These are phyloP conservation scores for Amylostereum areolatum DNA, from an alignment of 1,284 basidiomycete genomes.

Conservation along the genomic window DNA sequence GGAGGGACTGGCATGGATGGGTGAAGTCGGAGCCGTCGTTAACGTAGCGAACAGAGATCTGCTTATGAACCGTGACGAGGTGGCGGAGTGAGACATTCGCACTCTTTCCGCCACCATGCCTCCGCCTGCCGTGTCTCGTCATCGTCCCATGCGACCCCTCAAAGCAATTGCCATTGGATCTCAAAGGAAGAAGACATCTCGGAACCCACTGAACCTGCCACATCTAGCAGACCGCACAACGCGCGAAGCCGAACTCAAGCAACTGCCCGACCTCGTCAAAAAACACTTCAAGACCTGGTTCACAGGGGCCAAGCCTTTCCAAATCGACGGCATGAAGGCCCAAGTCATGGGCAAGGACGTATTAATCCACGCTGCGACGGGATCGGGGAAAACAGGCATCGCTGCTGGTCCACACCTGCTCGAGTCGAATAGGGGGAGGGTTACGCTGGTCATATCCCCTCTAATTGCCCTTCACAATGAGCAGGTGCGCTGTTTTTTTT, in stretches of 20 bases:
- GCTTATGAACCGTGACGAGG: too few relatives aligned
- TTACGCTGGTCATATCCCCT: neutral
- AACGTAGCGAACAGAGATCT: too few relatives aligned
- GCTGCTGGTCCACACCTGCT: neutral
- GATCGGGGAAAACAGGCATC: neutral
- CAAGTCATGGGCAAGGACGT: neutral
- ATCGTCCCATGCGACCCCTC: too few relatives aligned
- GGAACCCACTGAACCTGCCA: too few relatives aligned
- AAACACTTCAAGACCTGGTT: neutral
- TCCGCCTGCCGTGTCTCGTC: too few relatives aligned
- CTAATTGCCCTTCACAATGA: neutral
- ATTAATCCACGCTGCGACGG: neutral
- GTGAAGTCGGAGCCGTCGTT: too few relatives aligned
- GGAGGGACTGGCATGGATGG: too few relatives aligned
- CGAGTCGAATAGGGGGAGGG: neutral
- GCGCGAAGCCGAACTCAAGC: neutral
- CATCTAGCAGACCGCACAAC: too few relatives aligned
- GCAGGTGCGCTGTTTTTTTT: neutral
- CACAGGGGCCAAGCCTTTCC: neutral
- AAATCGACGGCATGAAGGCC: neutral
- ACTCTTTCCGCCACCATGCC: too few relatives aligned
- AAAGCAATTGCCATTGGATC: too few relatives aligned
- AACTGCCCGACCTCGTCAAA: neutral
- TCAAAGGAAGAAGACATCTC: too few relatives aligned
- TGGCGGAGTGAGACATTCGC: too few relatives aligned